A percentile compares a stretch with the other conserved stretches of the same genome.
Conservation (phyloP, 352 stramenopile species). For the Phytophthora foliorum region DNA sequence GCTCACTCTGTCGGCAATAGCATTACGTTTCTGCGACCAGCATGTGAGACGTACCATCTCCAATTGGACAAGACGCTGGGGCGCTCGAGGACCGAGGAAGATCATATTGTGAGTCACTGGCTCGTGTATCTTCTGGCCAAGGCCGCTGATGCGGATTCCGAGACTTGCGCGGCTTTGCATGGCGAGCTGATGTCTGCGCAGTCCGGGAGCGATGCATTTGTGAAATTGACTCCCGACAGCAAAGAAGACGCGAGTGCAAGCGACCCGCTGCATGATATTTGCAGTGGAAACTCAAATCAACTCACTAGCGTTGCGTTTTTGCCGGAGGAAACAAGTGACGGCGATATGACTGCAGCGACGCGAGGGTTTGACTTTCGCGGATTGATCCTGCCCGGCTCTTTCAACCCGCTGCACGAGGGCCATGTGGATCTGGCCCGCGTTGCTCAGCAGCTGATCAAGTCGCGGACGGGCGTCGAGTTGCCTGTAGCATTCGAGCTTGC, state of each 20-base stretch:
- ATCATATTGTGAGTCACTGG: constrained; percentile 73
- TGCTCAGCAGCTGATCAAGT: constrained; percentile 55
- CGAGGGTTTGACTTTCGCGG: constrained; percentile 61
- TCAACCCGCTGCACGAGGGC: constrained; percentile 86
- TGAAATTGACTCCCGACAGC: constrained; percentile 17
- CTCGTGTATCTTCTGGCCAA: constrained; percentile 77
- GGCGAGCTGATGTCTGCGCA: constrained; percentile 43
- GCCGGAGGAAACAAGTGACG: constrained; percentile 12
- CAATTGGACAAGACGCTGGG: constrained; percentile 70
- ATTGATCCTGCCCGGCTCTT: constrained; percentile 80
- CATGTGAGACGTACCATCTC: constrained; percentile 68
- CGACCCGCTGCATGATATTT: constrained; percentile 46
- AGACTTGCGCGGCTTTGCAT: constrained; percentile 40
- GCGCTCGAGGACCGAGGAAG: constrained; percentile 69
- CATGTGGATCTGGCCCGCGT: constrained; percentile 68
- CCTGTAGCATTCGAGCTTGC: constrained; percentile 82
- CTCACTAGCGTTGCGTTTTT: constrained; percentile 67
- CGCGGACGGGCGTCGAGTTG: constrained; percentile 36
- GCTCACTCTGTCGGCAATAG: constrained; percentile 15
- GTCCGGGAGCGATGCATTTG: constrained; percentile 40
- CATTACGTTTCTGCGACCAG: constrained; percentile 26
- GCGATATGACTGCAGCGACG: constrained; percentile 23
- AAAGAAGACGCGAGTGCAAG: neutral
- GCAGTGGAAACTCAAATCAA: constrained; percentile 17
- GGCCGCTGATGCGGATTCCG: constrained; percentile 43